Conservation (phyloP, 1,139 yeast species). For the Magnusiomyces clavatus region DNA sequence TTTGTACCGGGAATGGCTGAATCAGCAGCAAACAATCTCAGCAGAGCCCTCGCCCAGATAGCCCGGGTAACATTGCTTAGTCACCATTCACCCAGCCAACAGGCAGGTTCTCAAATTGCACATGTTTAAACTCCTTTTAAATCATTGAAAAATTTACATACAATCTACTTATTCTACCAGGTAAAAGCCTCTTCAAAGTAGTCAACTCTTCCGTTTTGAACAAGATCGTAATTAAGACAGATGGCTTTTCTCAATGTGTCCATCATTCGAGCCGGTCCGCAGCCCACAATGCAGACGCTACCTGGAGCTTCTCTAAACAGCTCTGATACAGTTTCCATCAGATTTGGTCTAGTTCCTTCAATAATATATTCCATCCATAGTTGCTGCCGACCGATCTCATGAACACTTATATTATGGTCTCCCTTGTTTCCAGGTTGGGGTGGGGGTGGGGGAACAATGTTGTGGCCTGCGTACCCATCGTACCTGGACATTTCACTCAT, state of each 20-base stretch:
- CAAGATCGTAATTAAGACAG: conserved; percentile 24
- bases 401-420: background rate
- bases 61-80: no score
- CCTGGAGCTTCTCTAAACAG: conserved; percentile 25
- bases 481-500: background rate
- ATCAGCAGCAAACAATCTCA: no score
- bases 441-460: no score
- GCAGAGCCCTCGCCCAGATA: no score
- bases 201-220: conserved; percentile 29
- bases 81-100: no score
- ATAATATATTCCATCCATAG: conserved; percentile 14
- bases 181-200: conserved; percentile 35
- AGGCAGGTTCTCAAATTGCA: no score
- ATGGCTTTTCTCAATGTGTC: conserved; percentile 28
- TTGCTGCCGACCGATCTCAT: background rate
- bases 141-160: no score
- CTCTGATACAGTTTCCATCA: conserved; percentile 20
- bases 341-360: conserved; percentile 23
- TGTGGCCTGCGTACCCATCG: background rate
- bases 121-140: no score
- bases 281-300: conserved; percentile 31
- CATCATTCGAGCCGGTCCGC: conserved; percentile 36
- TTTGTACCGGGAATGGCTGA: no score
- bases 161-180: conserved; percentile 22
- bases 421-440: no score